Base-by-base conservation (phyloP, 176 grass and related monocot genomes). In the Bolboschoenus planiculmis region DNA sequence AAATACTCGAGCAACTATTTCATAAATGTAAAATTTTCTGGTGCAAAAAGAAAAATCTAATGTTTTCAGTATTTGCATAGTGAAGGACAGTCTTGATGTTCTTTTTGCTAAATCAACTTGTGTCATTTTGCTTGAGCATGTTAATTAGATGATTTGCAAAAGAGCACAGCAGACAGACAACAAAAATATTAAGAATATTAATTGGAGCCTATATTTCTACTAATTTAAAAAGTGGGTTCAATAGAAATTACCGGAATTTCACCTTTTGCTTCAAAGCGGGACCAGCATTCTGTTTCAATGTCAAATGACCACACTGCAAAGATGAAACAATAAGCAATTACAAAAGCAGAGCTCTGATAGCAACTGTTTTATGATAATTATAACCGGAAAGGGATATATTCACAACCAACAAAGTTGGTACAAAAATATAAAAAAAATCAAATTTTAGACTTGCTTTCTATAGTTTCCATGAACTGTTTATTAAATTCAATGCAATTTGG, bases 241-340 rank as follows among this genome's bases (percentile, higher is more conserved):
- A 0, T 72, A 62, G 56, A 61, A 89, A 84, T 81, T 90, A 98
- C 96, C 67, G 96, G 96, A 58, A 90, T 93, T 77, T 98, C 91
- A 34, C 96, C 96, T 78, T 98, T 98, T 3, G 84, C 89, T 88
- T 98, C 96, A 76, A 98, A 78, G 59, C 83, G 86, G 0, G 77
- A 93, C 96, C 96, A 98, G 16, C 87, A 77, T 75, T 93, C 90
- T 33, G 84, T 91, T 88, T 98, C 96, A 37, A 60, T 79, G 75
- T 90, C 85, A 88, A 98, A 95, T 59, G 92, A 88, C 92, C 96
- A 98, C 10, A 90, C 96, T 98, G 90, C 86, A 89, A 77, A 88
- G 81, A 86, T 78, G 20, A 85, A 87, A 84, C 53, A 47, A 90
- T 78, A 75, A 79, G 68, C 2, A 51, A 76, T 44, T 76, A 76